A percentile compares a stretch with the other conserved stretches of the same genome.
These are phyloP conservation scores for Boletus pseudopeckii DNA, from an alignment of 768 basidiomycete species.

Conservation along the genomic window DNA sequence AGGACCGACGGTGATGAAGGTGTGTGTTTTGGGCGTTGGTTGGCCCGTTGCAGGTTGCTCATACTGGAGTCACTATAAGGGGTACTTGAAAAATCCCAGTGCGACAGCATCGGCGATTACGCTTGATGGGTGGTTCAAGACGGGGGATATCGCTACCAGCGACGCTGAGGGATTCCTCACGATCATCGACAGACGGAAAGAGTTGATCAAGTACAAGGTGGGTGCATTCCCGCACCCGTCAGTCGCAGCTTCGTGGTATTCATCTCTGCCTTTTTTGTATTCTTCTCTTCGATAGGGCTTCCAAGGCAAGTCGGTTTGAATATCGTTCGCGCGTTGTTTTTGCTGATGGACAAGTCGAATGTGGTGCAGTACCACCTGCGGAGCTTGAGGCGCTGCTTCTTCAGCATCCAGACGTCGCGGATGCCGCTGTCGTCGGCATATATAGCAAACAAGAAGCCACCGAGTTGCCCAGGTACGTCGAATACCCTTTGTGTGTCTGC, in stretches of 20 bases:
- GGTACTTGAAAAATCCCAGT: constrained; percentile 68
- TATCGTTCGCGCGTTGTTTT: background rate
- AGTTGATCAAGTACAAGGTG: constrained; percentile 74
- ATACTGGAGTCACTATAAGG: constrained; percentile 35
- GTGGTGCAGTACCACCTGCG: constrained; percentile 69
- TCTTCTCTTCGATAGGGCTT: constrained; percentile 48
- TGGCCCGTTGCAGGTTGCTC: background rate
- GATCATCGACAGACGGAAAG: constrained; percentile 73
- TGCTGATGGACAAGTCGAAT: background rate
- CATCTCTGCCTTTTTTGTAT: background rate
- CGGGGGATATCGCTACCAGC: constrained; percentile 72
- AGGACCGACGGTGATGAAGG: constrained; percentile 81
- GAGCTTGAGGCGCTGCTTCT: constrained; percentile 78
- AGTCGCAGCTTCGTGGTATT: background rate
- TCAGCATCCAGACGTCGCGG: constrained; percentile 71
- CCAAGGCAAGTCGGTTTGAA: constrained; percentile 49
- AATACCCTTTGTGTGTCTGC: background rate
- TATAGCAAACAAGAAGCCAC: constrained; percentile 65
- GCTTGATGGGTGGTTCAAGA: constrained; percentile 80
- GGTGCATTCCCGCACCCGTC: background rate
- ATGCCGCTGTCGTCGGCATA: constrained; percentile 79
- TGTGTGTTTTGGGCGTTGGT: constrained; percentile 23
- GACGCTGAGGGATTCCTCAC: constrained; percentile 70
- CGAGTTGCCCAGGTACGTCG: constrained; percentile 66
- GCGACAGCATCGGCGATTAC: constrained; percentile 73